These are phyloP conservation scores for Pouteria glomerata DNA, from an alignment of 148 eudicot species.

Conservation along the genomic window DNA sequence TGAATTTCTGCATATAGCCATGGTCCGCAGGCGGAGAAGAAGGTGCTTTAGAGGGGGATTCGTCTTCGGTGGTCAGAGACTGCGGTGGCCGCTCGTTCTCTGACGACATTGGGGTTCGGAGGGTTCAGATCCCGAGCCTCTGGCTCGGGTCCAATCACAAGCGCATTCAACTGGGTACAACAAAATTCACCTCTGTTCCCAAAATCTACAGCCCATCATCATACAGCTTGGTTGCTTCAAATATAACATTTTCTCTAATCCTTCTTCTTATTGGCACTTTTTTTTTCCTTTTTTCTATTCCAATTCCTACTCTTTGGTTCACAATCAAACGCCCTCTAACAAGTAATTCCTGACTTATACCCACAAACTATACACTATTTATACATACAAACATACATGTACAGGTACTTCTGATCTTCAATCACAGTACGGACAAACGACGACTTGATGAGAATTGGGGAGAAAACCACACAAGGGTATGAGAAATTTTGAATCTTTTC, in stretches of 20 bases:
- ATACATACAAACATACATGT: neutral
- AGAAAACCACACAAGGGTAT: neutral
- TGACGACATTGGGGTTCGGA: constrained; percentile 27
- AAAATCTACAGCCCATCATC: constrained; percentile 17
- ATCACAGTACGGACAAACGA: neutral
- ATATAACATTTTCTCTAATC: constrained; percentile 38
- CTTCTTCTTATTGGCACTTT: neutral
- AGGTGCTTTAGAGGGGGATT: neutral
- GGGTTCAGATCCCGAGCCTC: constrained; percentile 70
- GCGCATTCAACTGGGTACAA: constrained; percentile 41
- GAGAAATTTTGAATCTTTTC: neutral
- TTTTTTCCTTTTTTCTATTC: neutral
- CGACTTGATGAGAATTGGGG: neutral
- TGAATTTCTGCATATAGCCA: constrained; percentile 67
- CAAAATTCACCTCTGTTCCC: constrained; percentile 15
- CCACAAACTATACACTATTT: neutral
- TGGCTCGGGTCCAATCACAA: constrained; percentile 64
- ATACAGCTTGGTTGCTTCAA: constrained; percentile 43
- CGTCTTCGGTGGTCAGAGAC: constrained; percentile 1
- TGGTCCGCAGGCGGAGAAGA: constrained; percentile 25
- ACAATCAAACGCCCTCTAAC: constrained; percentile 1
- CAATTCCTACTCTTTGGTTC: constrained; percentile 13
- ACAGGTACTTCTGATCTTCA: neutral
- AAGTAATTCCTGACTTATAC: neutral
- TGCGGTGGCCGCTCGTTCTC: constrained; percentile 22